Base-by-base conservation (phyloP, 106 monocot species). In the Phalaenopsis aphrodite region DNA sequence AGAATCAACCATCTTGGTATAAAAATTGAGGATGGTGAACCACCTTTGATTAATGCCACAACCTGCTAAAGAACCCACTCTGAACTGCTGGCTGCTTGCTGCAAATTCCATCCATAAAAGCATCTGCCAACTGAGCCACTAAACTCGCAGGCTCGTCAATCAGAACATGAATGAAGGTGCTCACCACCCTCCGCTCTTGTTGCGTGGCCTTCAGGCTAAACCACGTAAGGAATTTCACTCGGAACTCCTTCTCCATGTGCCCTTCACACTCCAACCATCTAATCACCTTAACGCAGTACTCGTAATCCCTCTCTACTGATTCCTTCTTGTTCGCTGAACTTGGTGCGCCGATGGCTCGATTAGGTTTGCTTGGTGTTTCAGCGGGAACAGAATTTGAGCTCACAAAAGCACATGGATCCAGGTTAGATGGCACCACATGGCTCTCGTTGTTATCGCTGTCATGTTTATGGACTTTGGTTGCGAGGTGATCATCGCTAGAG, bases 171-270 rank as follows among this genome's bases (percentile, higher is more conserved):
- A 95, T 87, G 56, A 95, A 95, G 5, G 93, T 86, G 30, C 80
- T 89, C 23, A 95, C 95, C 9, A 95, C 91, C 49, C 95, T 78
- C 48, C 95, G 81, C 56, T 95, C 95, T 43, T 95, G 89, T 3
- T 65, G 66, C 5, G 87, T 88, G 0, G 95, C 95, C 83, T 93
- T 93, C 77, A 95, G 69, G 61, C 95, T 95, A 81, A 95, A 95
- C 95, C 93, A 95, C 5, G 95, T 95, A 41, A 95, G 88, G 55
- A 95, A 89, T 84, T 89, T 91, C 79, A 95, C 93, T 1, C 93
- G 83, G 41, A 95, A 91, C 55, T 93, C 93, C 84, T 85, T 95
- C 79, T 91, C 90, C 93, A 95, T 93, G 84, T 91, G 86, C 80
- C 93, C 93, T 77, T 91, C 95, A 15, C 87, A 84, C 66, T 95